Conservation (phyloP, 345 rosid species). For the Aquilaria sinensis region DNA sequence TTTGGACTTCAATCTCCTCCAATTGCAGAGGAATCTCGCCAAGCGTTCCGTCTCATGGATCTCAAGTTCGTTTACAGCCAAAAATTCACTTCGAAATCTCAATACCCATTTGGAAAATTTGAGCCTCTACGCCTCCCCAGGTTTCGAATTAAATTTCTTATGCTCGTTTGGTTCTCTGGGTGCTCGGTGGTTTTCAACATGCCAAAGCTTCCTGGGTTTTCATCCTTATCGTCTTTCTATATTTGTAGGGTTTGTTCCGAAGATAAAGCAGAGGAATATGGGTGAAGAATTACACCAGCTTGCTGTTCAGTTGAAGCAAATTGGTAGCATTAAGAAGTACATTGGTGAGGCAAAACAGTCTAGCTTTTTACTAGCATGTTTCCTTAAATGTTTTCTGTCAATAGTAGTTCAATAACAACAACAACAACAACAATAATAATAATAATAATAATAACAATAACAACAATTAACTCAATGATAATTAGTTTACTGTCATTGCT, state of each 20-base stretch:
- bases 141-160: conserved; percentile 6
- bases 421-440: no score
- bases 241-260: conserved; percentile 22
- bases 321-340: conserved; percentile 37
- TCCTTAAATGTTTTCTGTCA: background rate
- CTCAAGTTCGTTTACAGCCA: conserved; percentile 44
- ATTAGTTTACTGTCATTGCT: background rate
- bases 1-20: conserved; percentile 28
- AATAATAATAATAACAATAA: background rate
- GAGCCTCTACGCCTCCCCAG: conserved; percentile 28
- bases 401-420: background rate
- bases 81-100: conserved; percentile 32
- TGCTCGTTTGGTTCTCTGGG: background rate
- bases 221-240: background rate
- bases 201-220: background rate
- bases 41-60: conserved; percentile 66
- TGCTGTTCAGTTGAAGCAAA: conserved; percentile 36
- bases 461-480: background rate
- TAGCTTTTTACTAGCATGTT: background rate
- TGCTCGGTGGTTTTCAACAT: background rate
- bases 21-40: conserved; percentile 33
- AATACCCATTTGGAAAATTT: conserved; percentile 31
- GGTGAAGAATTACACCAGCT: conserved; percentile 36
- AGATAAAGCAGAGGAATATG: conserved; percentile 20
- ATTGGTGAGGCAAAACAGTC: conserved; percentile 31